Evolutionary conservation across 805 yeast species (phyloP).

Genomic region (Metschnikowia continentalis): DNA sequence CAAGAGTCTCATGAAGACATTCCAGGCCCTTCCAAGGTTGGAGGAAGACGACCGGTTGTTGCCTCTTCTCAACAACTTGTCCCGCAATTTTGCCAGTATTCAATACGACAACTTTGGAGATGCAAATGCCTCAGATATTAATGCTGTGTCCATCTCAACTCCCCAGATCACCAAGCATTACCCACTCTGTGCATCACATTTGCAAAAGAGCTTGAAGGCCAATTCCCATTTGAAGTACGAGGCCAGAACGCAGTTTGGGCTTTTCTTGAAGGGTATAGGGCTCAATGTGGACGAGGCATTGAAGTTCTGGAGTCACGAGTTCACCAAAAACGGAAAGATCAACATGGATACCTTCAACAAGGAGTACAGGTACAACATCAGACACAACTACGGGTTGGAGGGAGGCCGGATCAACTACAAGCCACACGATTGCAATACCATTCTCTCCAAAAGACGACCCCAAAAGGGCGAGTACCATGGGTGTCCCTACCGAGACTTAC

Average conservation of each 20-base stretch:
- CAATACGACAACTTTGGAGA: slow-evolving; percentile 53
- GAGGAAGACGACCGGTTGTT: slow-evolving; percentile 89
- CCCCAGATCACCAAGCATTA: slow-evolving; percentile 55
- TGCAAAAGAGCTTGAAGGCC: slow-evolving; percentile 56
- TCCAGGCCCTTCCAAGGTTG: slow-evolving; percentile 73
- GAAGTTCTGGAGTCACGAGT: slow-evolving; percentile 75
- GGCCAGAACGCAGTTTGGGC: slow-evolving; percentile 81
- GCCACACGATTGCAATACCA: slow-evolving; percentile 81
- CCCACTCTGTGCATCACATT: slow-evolving; percentile 75
- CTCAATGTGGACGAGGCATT: slow-evolving; percentile 82
- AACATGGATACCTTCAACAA: slow-evolving; percentile 75
- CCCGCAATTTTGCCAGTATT: slow-evolving; percentile 45
- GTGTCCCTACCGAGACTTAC: slow-evolving; percentile 83
- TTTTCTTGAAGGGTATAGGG: slow-evolving; percentile 89
- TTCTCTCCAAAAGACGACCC: slow-evolving; percentile 69
- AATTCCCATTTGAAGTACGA: slow-evolving; percentile 73
- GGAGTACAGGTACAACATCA: slow-evolving; percentile 82
- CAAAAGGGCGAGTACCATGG: slow-evolving; percentile 74
- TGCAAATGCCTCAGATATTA: slow-evolving; percentile 43
- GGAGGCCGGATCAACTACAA: slow-evolving; percentile 83
- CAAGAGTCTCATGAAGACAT: slow-evolving; percentile 57
- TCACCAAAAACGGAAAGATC: slow-evolving; percentile 50
- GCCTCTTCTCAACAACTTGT: slow-evolving; percentile 76
- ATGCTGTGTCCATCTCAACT: slow-evolving; percentile 55
- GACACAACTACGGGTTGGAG: slow-evolving; percentile 88